Conservation (phyloP, 2,329 filamentous ascomycete species). For the Penicillium thymicola region DNA sequence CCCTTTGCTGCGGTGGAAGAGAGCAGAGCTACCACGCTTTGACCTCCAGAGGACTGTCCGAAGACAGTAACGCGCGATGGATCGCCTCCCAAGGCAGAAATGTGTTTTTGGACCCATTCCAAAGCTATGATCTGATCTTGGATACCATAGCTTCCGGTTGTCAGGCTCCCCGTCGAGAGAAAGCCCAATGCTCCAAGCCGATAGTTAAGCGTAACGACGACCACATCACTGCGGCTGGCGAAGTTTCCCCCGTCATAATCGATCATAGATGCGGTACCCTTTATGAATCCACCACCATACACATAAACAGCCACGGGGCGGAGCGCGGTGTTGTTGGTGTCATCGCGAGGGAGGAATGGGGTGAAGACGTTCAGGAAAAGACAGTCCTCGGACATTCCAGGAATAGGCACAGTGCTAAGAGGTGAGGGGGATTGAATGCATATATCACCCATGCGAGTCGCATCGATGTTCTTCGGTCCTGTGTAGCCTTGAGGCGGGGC, state of each 20-base stretch:
- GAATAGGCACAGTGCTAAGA: conserved; percentile 11
- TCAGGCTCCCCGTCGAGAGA: conserved; percentile 36
- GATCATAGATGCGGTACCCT: conserved; percentile 26
- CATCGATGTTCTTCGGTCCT: conserved; percentile 29
- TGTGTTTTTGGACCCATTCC: conserved; percentile 27
- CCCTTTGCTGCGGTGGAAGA: conserved; percentile 26
- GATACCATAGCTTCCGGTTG: conserved; percentile 31
- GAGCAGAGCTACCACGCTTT: conserved; percentile 46
- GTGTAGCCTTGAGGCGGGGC: conserved; percentile 33
- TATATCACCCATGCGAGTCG: conserved; percentile 19
- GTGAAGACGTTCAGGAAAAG: conserved; percentile 37
- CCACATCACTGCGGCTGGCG: conserved; percentile 36
- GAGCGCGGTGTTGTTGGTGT: conserved; percentile 8
- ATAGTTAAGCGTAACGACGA: conserved; percentile 38
- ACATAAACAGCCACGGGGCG: conserved; percentile 33
- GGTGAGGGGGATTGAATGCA: conserved; percentile 22
- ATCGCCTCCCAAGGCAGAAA: conserved; percentile 30
- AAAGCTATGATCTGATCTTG: conserved; percentile 34
- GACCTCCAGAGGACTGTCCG: conserved; percentile 44
- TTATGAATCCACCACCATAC: conserved; percentile 33
- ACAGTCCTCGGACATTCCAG: conserved; percentile 33
- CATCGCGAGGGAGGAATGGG: conserved; percentile 25
- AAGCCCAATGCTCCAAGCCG: conserved; percentile 33
- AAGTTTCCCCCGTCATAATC: conserved; percentile 37
- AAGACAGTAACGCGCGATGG: conserved; percentile 34